Base-by-base conservation (phyloP, 805 yeast genomes). In the Lipomyces spencermartinsiae region DNA sequence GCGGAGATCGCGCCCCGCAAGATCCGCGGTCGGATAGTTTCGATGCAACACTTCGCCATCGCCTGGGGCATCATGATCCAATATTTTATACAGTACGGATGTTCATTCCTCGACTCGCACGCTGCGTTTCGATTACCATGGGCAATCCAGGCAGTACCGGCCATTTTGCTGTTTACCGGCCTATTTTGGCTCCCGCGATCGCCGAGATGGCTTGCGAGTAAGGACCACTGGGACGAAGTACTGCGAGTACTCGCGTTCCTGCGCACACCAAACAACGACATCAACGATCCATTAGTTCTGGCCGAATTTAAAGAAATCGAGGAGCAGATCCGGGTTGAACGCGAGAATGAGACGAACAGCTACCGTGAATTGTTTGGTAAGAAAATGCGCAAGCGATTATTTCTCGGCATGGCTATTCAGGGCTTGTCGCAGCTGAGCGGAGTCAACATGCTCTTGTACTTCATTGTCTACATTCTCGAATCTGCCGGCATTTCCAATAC, bases 211-310 rank as follows among this genome's bases (percentile, higher is more conserved):
- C 75, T 81, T 22, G 81, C 81, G 1, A 83, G 84, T 71, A 80
- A 86, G 71, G 87, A 80, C 31, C 78, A 84, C 70, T 86, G 86
- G 78, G 75, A 67, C 12, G 86, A 85, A 61, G 94, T 93, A 1
- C 80, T 85, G 43, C 75, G 80, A 31, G 84, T 88, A 34, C 80
- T 91, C 70, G 77, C 89, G 9, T 84, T 82, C 73, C 79, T 90
- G 35, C 75, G 74, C 31, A 64, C 73, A 67, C 76, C 83, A 56
- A 64, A 46, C 19, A 33, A 29, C 59, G 65, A 71, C 53, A 62
- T 65, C 64, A 64, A 70, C 60, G 70, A 71, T 46, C 71, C 71
- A 16, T 62, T 70, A 4, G 73, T 71, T 0, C 58, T 71, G 31
- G 71, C 73, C 19, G 72, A 70, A 29, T 66, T 60, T 58, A 69